Evolutionary conservation across 2,329 filamentous ascomycete genomes (phyloP).

Genomic region (Aspergillus floridensis): DNA sequence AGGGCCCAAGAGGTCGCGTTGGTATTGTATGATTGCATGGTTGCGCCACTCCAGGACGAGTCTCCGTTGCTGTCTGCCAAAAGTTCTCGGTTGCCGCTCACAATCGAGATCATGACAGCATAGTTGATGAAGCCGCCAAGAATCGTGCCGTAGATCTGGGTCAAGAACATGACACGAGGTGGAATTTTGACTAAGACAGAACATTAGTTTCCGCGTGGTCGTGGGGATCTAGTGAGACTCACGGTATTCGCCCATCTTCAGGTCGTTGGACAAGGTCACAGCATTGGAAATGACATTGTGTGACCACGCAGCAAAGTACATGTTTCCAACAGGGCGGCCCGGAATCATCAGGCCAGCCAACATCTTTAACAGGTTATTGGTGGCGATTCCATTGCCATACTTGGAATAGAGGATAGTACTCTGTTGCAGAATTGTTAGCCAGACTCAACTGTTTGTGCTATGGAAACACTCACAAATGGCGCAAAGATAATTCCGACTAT

Average conservation of each 20-base stretch:
- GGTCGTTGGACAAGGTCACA: slow-evolving; percentile 23
- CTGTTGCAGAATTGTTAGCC: background rate
- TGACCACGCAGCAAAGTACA: slow-evolving; percentile 31
- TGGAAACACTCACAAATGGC: slow-evolving; percentile 38
- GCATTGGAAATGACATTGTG: slow-evolving; percentile 28
- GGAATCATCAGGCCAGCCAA: slow-evolving; percentile 25
- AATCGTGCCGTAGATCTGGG: slow-evolving; percentile 56
- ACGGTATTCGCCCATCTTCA: slow-evolving; percentile 20
- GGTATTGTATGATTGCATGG: slow-evolving; percentile 44
- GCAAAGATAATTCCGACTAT: slow-evolving; percentile 47
- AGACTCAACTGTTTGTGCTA: background rate
- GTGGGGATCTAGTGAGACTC: background rate
- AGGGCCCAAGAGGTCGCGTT: slow-evolving; percentile 46
- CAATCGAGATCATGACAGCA: slow-evolving; percentile 56
- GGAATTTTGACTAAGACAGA: slow-evolving; percentile 51
- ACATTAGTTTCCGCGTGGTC: background rate
- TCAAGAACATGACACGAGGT: slow-evolving; percentile 55
- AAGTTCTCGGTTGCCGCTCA: slow-evolving; percentile 49
- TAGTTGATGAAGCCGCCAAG: slow-evolving; percentile 56
- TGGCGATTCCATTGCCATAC: slow-evolving; percentile 20
- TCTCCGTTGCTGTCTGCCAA: slow-evolving; percentile 49
- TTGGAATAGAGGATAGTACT: slow-evolving; percentile 16
- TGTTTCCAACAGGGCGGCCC: slow-evolving; percentile 24
- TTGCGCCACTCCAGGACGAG: slow-evolving; percentile 54
- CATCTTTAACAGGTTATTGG: slow-evolving; percentile 29